Conservation (phyloP, 192 early-diverging fungal species). For the Podila clonocystis region DNA sequence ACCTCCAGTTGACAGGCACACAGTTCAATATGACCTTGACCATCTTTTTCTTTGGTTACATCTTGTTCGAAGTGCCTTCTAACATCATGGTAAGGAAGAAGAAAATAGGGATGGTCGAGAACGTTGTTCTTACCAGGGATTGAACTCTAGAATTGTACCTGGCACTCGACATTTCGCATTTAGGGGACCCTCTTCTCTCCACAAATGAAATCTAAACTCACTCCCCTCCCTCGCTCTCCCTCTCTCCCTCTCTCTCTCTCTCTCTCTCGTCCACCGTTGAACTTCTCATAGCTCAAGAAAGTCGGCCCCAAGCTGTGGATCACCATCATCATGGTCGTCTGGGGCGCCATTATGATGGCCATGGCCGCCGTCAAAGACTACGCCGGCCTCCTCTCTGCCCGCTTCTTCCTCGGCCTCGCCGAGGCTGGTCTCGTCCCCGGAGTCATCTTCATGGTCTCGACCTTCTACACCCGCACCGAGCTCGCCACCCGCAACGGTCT, state of each 20-base stretch:
- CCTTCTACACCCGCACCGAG: constrained; percentile 62
- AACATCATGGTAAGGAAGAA: constrained; percentile 67
- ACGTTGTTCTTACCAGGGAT: constrained; percentile 4
- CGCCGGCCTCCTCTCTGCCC: constrained; percentile 45
- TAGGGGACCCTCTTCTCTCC: background rate
- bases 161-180: constrained; percentile 2
- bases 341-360: constrained; percentile 54
- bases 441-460: constrained; percentile 34
- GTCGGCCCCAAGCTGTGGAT: constrained; percentile 26
- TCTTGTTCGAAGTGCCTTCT: constrained; percentile 75
- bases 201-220: background rate
- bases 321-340: constrained; percentile 59
- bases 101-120: constrained; percentile 21
- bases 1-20: constrained; percentile 42
- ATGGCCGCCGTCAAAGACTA: constrained; percentile 56
- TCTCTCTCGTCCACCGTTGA: too few relatives aligned
- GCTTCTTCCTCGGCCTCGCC: constrained; percentile 65
- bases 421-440: constrained; percentile 68
- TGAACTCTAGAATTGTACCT: background rate
- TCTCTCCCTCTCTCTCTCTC: background rate
- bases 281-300: constrained; percentile 7
- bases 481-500: constrained; percentile 56
- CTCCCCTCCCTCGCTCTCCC: too few relatives aligned
- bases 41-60: constrained; percentile 69
- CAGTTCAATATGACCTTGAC: constrained; percentile 65